These are phyloP conservation scores for Marasmius tenuissimus DNA, from an alignment of 1,284 basidiomycete species.

Conservation along the genomic window DNA sequence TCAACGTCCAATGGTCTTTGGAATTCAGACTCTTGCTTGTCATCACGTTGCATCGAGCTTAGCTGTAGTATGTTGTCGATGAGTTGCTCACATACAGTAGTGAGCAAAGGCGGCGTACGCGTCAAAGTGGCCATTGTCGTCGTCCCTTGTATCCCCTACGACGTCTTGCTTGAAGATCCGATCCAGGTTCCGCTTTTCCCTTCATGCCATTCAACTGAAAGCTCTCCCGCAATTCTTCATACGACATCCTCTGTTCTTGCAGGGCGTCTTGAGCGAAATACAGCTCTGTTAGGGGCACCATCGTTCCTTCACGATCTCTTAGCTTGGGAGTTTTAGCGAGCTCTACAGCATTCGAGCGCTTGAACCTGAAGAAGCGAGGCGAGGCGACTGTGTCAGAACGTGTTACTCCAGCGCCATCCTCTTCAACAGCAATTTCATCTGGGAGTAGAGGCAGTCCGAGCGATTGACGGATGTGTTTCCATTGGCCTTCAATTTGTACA, in stretches of 20 bases:
- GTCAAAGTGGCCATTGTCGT: background rate
- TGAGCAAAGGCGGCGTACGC: no score
- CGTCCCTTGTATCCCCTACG: background rate
- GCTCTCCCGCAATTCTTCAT: slow-evolving; percentile 2
- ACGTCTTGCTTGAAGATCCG: background rate
- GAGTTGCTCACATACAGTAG: no score
- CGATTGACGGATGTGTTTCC: slow-evolving; percentile 11
- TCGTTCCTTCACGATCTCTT: background rate
- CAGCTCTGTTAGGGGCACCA: background rate
- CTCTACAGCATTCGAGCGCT: background rate
- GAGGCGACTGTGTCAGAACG: background rate
- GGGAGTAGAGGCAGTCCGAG: slow-evolving; percentile 5
- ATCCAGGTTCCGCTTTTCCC: background rate
- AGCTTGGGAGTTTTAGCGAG: background rate
- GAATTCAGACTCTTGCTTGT: no score
- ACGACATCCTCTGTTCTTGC: slow-evolving; percentile 9
- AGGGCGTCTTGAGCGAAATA: slow-evolving; percentile 13
- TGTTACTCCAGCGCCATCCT: background rate
- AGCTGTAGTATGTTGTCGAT: no score
- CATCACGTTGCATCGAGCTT: no score
- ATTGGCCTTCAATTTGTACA: slow-evolving; percentile 11
- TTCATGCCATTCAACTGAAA: background rate
- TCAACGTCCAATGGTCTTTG: no score
- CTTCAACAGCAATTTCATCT: background rate
- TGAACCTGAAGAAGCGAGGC: slow-evolving; percentile 10